Conservation (phyloP, 176 grass and related monocot genomes). For the Avena eriantha region DNA sequence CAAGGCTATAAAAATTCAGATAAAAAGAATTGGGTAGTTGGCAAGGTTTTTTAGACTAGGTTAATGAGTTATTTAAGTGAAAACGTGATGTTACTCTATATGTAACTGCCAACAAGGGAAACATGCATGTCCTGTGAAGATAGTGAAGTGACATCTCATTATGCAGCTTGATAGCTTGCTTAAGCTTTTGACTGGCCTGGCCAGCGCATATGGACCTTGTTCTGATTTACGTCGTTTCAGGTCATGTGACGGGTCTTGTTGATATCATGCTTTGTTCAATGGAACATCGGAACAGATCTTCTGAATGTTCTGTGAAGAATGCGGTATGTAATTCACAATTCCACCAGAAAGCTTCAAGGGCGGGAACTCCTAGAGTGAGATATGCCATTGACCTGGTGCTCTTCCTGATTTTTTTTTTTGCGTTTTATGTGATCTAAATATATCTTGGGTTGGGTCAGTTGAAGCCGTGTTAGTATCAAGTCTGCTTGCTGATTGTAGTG, state of each 20-base stretch:
- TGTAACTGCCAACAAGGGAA: background rate
- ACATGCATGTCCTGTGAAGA: background rate
- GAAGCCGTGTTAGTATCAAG: background rate
- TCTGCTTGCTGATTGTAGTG: background rate
- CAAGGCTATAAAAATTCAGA: background rate
- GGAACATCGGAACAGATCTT: background rate
- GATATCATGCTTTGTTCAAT: background rate
- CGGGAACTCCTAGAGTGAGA: background rate
- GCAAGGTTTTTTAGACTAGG: background rate
- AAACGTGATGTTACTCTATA: background rate
- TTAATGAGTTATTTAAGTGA: background rate
- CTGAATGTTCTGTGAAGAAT: background rate
- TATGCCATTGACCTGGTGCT: too few relatives aligned
- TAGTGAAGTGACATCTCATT: background rate
- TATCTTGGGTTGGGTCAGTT: background rate
- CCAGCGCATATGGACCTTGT: background rate
- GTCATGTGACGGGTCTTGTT: background rate
- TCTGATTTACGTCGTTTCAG: background rate
- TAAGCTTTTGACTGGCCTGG: background rate
- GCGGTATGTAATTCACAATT: background rate
- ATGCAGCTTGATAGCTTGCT: background rate
- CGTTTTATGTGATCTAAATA: background rate
- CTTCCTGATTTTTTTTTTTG: background rate
- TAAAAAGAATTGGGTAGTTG: background rate
- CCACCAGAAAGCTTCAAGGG: background rate